Evolutionary conservation across 1,284 basidiomycete genomes (phyloP), one percentile per base, ranked within the genome.

Genomic region (Filobasidium uniguttulatum): DNA sequence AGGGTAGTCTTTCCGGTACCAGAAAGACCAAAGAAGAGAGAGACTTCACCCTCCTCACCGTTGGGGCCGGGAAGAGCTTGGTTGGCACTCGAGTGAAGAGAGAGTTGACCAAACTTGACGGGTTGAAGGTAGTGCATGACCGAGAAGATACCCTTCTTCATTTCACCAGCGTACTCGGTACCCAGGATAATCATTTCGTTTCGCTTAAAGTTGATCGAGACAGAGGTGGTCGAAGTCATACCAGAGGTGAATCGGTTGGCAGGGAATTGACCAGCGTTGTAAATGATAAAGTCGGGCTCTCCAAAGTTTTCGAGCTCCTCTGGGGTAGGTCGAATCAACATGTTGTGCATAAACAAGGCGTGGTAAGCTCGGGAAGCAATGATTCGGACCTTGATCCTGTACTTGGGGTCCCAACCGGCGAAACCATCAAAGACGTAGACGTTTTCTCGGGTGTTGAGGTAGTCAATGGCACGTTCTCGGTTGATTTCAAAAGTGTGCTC

Each of bases 41-140:
- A 91, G 48, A 98, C 91, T 64, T 97, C 93, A 54, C 82, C 81
- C 52, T 85, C 77, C 53, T 81, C 82, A 54, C 93, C 93, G 61
- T 94, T 85, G 35, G 43, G 46, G 38, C 28, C 51, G 3, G 59
- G 55, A 57, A 64, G 69, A 49, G 66, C 68, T 57, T 70, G 68
- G 69, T 99, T 99, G 60, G 90, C 90, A 44, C 90, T 96, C n/a
- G 94, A 97, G 75, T 99, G 94, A 53, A 99, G 80, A 29, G 91
- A 97, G 54, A 99, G 80, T 70, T 96, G 90, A 54, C 89, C 89
- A 67, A 94, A 98, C 71, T 96, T 97, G 77, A 98, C 84, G 19
- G 94, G 93, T 76, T 94, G 89, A 58, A 99, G 79, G 72, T 98
- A 99, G 75, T 99, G 94, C 94, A 99, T 99, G 64, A 99, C 91